Conservation (phyloP, 1,139 yeast species). For the Kurtzmaniella quercitrusa region DNA sequence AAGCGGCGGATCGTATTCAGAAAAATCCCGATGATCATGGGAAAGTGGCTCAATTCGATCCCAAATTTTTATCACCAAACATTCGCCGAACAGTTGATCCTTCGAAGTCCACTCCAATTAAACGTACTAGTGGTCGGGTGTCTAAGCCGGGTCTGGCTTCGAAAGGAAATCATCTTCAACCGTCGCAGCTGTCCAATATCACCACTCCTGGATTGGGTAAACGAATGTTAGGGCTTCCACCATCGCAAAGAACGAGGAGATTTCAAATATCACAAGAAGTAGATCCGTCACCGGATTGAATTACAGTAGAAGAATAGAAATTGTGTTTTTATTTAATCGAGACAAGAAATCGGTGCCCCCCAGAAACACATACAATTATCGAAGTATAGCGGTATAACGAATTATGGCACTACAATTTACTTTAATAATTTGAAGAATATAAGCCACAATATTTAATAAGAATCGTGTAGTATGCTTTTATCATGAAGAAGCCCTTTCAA, state of each 20-base stretch:
- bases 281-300: conserved; percentile 5
- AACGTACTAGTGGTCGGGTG: conserved; percentile 24
- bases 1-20: conserved; percentile 51
- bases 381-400: too few species aligned
- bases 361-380: too few species aligned
- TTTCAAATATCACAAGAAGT: conserved; percentile 2
- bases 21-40: conserved; percentile 35
- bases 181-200: background rate
- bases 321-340: background rate
- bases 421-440: too few species aligned
- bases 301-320: background rate
- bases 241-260: conserved; percentile 7
- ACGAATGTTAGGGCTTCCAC: conserved; percentile 9
- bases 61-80: conserved; percentile 48
- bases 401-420: too few species aligned
- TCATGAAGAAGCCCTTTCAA: too few species aligned
- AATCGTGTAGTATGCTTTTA: too few species aligned
- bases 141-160: conserved; percentile 10
- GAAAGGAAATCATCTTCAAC: background rate
- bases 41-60: conserved; percentile 40
- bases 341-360: too few species aligned
- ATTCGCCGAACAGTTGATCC: conserved; percentile 56
- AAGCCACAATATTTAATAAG: too few species aligned
- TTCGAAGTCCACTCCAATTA: conserved; percentile 54
- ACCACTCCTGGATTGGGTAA: conserved; percentile 8